phyloP scores from a whole-genome alignment of 2,329 filamentous ascomycete species.

The Aspergillus flavus region DNA sequence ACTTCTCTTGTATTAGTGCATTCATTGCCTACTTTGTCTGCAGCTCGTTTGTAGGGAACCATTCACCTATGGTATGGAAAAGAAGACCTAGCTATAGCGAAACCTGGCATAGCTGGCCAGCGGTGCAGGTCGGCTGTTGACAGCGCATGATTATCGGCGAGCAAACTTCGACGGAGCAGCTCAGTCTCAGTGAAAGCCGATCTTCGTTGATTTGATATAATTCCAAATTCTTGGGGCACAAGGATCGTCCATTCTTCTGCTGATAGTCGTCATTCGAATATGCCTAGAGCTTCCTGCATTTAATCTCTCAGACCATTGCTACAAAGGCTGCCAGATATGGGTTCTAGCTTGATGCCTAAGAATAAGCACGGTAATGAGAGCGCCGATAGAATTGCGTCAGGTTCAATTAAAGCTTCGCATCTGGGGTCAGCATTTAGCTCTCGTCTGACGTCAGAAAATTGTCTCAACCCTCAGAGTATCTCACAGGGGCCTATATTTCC shows the following conservation, averaged over 20 bases:
- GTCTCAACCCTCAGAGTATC: background rate
- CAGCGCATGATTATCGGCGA: background rate
- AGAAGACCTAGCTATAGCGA: background rate
- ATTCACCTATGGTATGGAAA: background rate
- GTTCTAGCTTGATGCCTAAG: background rate
- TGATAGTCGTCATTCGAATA: background rate
- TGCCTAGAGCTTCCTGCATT: background rate
- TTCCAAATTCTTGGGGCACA: background rate
- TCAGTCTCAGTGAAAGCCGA: background rate
- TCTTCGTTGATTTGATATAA: background rate
- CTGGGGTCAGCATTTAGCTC: background rate
- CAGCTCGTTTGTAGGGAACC: no score
- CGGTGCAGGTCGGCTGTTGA: background rate
- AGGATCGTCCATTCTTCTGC: background rate
- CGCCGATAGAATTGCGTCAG: background rate
- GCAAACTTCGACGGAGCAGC: background rate
- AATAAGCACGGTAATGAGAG: background rate
- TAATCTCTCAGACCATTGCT: background rate
- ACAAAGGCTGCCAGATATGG: background rate
- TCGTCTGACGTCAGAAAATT: background rate
- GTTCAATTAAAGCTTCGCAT: background rate
- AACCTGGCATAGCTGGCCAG: background rate
- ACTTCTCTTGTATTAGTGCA: background rate
- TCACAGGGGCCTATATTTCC: slow-evolving; percentile 6
- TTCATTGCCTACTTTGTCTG: background rate